phyloP scores from a whole-genome alignment of 306 rosid species.

The Prunus davidiana region DNA sequence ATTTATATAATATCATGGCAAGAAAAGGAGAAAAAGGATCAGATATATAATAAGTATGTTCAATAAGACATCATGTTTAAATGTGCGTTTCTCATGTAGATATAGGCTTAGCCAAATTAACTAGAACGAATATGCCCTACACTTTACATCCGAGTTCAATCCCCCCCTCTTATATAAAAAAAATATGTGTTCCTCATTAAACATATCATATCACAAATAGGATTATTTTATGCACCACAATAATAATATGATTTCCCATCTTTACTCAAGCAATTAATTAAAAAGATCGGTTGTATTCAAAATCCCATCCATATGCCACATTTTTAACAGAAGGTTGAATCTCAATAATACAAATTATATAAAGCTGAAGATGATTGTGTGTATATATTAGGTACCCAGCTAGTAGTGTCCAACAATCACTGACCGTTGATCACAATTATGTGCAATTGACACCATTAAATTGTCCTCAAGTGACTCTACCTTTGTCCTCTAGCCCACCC shows the following conservation, averaged over 20 bases:
- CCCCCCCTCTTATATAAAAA: rapidly evolving
- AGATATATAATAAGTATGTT: no score
- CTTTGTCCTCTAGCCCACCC: not conserved
- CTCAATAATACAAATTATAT: not conserved
- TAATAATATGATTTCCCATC: not conserved
- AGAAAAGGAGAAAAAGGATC: no score
- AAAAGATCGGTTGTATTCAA: not conserved
- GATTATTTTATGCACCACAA: no score
- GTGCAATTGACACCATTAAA: not conserved
- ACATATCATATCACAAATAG: no score
- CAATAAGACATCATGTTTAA: no score
- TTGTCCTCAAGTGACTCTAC: not conserved
- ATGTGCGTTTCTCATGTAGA: no score
- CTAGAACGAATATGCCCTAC: rapidly evolving
- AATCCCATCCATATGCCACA: not conserved
- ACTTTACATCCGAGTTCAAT: rapidly evolving
- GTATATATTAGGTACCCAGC: not conserved
- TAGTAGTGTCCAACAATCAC: not conserved
- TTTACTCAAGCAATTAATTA: not conserved
- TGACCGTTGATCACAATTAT: not conserved
- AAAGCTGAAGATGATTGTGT: not conserved
- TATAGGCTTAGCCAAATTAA: no score
- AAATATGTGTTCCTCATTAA: no score
- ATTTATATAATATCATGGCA: no score
- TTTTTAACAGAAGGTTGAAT: not conserved